Base-by-base conservation (phyloP, 2,329 filamentous ascomycete genomes). In the Neonectria hederae region DNA sequence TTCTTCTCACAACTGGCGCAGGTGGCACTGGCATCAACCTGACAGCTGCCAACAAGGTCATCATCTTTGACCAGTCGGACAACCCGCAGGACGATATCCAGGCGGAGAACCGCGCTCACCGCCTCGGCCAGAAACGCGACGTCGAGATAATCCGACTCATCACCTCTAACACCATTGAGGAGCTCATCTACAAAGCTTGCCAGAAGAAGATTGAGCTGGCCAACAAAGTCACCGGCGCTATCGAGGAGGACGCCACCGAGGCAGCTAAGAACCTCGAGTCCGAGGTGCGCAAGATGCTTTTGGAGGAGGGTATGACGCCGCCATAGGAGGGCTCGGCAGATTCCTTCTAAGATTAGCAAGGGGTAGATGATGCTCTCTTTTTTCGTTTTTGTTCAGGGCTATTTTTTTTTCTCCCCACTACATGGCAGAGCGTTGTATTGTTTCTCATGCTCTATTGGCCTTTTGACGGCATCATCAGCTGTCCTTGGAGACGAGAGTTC, bases 71-170 rank as follows among this genome's bases (percentile, higher is more conserved):
- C 79, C 92, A 92, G 68, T 93, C 90, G n/a, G 97, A 97, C 81
- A 99, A 99, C 72, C 96, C 96, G 0, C 96, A 99, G 76, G 95
- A 98, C 71, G 96, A 99, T 76, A 90, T 97, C n/a, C 96, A 99
- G 78, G 96, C 96, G 0, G 96, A 98, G 83, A 98, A 99, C 77
- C 90, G 96, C 19, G 96, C 96, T 0, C 96, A 99, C 80, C 91
- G 96, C 14, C 92, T 99, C 9, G 96, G 96, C 0, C 96, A 99
- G 82, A 94, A 88, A 30, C 85, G 92, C 17, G 91, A 95, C 38
- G 96, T 99, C 1, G 95, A 99, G 76, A 92, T 99, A 43, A 89
- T 97, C 43, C 86, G 94, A 30, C 85, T 99, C 1, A 91, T 99
- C 58, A 92, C 92, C 0, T 86, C 85, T 61, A 87, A 86, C 61